A percentile compares a stretch with the other conserved stretches of the same genome.
Conservation (phyloP, 257 asterid genomes). For the Pogostemon cablin region DNA sequence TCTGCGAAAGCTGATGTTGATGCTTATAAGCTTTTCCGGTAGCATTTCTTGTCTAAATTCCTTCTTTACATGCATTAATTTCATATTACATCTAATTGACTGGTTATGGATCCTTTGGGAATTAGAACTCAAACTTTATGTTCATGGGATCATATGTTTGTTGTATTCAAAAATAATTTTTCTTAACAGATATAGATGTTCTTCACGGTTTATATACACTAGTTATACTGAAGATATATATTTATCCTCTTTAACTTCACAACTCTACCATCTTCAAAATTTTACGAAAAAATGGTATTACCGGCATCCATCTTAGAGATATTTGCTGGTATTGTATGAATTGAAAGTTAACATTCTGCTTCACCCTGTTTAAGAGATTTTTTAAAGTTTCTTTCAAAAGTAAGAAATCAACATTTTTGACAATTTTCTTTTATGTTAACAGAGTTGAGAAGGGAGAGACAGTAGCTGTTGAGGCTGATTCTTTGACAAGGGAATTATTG, state of each 20-base stretch:
- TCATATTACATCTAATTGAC: neutral
- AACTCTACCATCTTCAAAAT: constrained; percentile 4
- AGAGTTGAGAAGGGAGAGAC: constrained; percentile 69
- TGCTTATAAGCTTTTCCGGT: constrained; percentile 66
- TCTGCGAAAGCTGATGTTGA: constrained; percentile 26
- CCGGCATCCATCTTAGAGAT: constrained; percentile 2
- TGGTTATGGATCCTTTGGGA: neutral
- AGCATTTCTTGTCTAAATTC: constrained; percentile 30
- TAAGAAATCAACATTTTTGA: constrained; percentile 33
- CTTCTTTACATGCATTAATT: constrained; percentile 31
- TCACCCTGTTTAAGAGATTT: neutral
- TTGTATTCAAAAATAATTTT: neutral
- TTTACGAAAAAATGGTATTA: neutral
- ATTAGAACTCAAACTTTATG: neutral
- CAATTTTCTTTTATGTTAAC: constrained; percentile 32
- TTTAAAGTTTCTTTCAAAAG: constrained; percentile 12
- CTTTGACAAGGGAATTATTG: constrained; percentile 60
- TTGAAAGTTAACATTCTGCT: constrained; percentile 1
- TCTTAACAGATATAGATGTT: constrained; percentile 4
- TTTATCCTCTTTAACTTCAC: neutral
- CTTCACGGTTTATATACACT: neutral
- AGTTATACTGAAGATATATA: constrained; percentile 9
- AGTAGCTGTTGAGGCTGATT: constrained; percentile 63
- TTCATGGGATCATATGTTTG: neutral
- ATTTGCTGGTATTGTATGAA: neutral